Evolutionary conservation across 352 stramenopile genomes (phyloP), one percentile per base, ranked within the genome.

Genomic region (Pythium vanterpoolii): DNA sequence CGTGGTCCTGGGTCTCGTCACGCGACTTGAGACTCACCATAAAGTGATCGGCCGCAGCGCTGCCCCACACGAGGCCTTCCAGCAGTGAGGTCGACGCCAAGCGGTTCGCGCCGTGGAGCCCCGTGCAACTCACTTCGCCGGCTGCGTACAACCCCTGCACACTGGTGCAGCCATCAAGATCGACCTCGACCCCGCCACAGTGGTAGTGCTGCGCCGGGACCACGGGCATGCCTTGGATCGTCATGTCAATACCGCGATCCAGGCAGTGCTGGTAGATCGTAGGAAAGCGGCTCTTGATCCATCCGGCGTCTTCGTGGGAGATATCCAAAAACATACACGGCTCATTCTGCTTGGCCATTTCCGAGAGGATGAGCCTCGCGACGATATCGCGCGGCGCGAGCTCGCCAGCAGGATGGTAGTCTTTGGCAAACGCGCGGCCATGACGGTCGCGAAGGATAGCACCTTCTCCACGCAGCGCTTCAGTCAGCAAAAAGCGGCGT

Each of bases 141-240:
- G 92, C 93, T 9, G 90, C 90, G 52, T 96, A 98, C 27, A 98
- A 66, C 11, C 81, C 80, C 26, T 80, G 72, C 11, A 98, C 68
- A 43, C 49, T 86, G 8, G 89, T 97, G 28, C 77, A 64, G 5
- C 92, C 95, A 33, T 91, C 67, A 40, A 97, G 68, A 59, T 98
- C 90, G 8, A 96, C 96, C 18, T 87, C 69, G 1, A 98, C 77
- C 18, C 95, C 95, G 58, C 93, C 95, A 61, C 95, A 98, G 52
- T 96, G 96, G 62, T 98, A 98, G 64, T 98, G 95, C 26, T 92
- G 89, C 0, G 95, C 93, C 14, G 95, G 95, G 13, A 96, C 95
- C 4, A 98, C 80, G 6, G 95, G 93, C 60, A 98, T 84, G 0
- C 76, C 60, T 36, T 97, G 66, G 56, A 80, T 92, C 0, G 91